Evolutionary conservation across 331 rosid genomes (phyloP).

Genomic region (Phaseolus coccineus): DNA sequence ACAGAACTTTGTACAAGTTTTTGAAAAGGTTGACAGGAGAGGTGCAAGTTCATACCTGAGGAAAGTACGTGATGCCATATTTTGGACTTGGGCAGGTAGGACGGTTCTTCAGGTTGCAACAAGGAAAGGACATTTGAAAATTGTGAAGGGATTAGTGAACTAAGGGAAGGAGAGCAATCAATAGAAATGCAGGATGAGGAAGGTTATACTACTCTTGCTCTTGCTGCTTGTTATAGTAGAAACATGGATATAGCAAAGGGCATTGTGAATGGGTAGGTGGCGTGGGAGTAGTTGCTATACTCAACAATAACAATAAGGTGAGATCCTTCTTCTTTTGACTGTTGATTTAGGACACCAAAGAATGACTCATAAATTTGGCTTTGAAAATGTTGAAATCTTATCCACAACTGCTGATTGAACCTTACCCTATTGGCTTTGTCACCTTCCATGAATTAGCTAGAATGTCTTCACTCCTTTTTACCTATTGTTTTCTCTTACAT

Average conservation of each 20-base stretch:
- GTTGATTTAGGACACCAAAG: slow-evolving; percentile 16
- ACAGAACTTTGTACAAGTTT: not conserved
- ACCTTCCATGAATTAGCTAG: not conserved
- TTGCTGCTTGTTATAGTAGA: not conserved
- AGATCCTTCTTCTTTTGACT: slow-evolving; percentile 42
- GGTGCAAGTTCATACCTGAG: too few species aligned
- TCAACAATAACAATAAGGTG: not conserved
- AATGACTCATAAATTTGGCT: slow-evolving; percentile 42
- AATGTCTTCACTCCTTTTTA: not conserved
- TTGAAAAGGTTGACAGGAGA: not conserved
- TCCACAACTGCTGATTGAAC: too few species aligned
- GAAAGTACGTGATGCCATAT: too few species aligned
- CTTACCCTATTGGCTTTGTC: not conserved
- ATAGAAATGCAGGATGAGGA: too few species aligned
- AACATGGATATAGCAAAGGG: not conserved
- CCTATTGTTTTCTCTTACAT: too few species aligned
- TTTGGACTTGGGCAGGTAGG: not conserved
- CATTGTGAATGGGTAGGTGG: not conserved
- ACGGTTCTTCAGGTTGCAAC: slow-evolving; percentile 42
- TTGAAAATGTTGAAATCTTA: too few species aligned
- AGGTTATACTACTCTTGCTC: too few species aligned
- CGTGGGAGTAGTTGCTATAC: not conserved
- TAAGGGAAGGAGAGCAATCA: too few species aligned
- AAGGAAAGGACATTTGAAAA: not conserved
- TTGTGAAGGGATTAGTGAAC: not conserved